A percentile compares a stretch with the other conserved stretches of the same genome.
These are phyloP conservation scores for Bipolaris cookei DNA, from an alignment of 2,329 filamentous ascomycete species.

Conservation along the genomic window DNA sequence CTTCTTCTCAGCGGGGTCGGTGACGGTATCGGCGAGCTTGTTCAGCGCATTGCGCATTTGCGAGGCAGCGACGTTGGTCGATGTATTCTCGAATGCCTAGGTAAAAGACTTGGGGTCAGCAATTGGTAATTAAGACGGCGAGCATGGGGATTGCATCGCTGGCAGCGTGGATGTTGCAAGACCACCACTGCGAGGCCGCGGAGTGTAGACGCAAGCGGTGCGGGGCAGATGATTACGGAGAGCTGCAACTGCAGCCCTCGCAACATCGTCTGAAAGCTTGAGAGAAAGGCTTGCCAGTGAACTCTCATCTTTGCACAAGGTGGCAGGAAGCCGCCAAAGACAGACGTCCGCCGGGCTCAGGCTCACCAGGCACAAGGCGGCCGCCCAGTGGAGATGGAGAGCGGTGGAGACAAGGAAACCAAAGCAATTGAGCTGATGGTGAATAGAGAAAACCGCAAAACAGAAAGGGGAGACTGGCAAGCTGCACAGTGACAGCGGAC, in stretches of 20 bases:
- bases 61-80: constrained; percentile 94
- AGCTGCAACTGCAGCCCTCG: background rate
- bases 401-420: background rate
- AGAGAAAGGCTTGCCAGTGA: background rate
- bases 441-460: background rate
- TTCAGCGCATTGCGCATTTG: constrained; percentile 99
- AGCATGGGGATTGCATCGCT: background rate
- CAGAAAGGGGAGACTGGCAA: constrained; percentile 1
- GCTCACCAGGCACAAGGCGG: background rate
- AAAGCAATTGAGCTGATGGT: background rate
- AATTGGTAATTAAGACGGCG: background rate
- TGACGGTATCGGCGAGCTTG: constrained; percentile 86
- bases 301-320: background rate
- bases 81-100: constrained; percentile 98
- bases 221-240: background rate
- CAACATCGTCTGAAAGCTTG: background rate
- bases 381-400: background rate
- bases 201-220: background rate
- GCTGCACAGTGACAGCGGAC: constrained; percentile 1
- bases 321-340: background rate
- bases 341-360: background rate
- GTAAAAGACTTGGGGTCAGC: constrained; percentile 22
- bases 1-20: constrained; percentile 79
- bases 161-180: background rate
- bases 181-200: background rate